Conservation (phyloP, 768 basidiomycete genomes). For the Phaeotremella fagi region DNA sequence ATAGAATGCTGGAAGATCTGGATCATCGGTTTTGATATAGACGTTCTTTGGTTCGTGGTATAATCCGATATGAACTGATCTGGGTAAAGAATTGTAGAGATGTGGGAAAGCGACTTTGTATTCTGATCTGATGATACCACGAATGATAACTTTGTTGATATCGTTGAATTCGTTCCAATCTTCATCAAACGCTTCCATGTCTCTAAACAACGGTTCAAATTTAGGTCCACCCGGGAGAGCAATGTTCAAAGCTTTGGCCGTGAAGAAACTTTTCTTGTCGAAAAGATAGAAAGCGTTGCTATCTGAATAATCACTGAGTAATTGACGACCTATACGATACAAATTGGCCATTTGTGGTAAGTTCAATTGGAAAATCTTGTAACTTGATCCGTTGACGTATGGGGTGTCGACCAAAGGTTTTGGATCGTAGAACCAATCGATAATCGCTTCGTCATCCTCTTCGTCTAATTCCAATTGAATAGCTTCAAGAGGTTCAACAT, state of each 20-base stretch:
- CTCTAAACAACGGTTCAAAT: constrained; percentile 91
- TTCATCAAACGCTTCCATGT: constrained; percentile 96
- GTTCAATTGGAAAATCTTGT: constrained; percentile 85
- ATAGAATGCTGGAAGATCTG: constrained; percentile 98
- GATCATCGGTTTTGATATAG: constrained; percentile 97
- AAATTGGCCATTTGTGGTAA: constrained; percentile 95
- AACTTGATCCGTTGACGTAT: constrained; percentile 87
- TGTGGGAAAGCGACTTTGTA: constrained; percentile 99
- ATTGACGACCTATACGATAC: constrained; percentile 88
- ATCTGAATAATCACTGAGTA: constrained; percentile 89
- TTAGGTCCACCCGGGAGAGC: constrained; percentile 84
- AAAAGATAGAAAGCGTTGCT: constrained; percentile 87
- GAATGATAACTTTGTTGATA: constrained; percentile 98
- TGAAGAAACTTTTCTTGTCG: constrained; percentile 96
- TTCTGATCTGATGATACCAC: constrained; percentile 95
- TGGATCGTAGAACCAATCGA: constrained; percentile 98
- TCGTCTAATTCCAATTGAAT: constrained; percentile 93
- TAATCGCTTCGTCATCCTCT: constrained; percentile 83
- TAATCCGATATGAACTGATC: constrained; percentile 76
- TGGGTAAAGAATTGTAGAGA: constrained; percentile 94
- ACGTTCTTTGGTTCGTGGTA: constrained; percentile 96
- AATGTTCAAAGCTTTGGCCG: constrained; percentile 63
- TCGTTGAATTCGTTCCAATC: constrained; percentile 99
- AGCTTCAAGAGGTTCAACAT: constrained; percentile 94
- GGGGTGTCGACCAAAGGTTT: constrained; percentile 86